phyloP scores from a whole-genome alignment of 2,329 filamentous ascomycete genomes.

The Aureobasidium sp. region DNA sequence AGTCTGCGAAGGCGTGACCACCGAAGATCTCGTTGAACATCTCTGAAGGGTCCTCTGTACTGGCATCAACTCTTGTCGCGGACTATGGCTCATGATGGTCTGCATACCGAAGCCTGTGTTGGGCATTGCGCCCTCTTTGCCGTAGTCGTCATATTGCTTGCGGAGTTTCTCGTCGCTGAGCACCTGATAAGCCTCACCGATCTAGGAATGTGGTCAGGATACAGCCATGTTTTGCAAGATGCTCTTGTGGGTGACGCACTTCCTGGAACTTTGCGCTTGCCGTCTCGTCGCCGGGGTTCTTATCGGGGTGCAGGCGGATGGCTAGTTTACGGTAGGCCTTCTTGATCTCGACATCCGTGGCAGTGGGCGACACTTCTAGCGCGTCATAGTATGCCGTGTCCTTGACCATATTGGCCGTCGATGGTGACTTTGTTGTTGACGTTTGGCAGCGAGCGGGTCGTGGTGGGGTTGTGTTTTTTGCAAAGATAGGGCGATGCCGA shows the following conservation, averaged over 20 bases:
- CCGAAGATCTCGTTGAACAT: constrained; percentile 99
- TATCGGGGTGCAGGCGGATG: constrained; percentile 92
- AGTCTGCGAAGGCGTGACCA: constrained; percentile 89
- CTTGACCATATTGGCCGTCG: constrained; percentile 18
- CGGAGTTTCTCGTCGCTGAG: constrained; percentile 82
- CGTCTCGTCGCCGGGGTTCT: constrained; percentile 92
- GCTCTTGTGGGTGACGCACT: constrained; percentile 41
- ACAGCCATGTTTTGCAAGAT: neutral
- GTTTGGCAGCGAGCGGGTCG: neutral
- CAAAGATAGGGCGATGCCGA: too few relatives aligned
- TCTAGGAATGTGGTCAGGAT: constrained; percentile 34
- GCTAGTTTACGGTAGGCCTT: constrained; percentile 83
- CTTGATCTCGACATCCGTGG: constrained; percentile 88
- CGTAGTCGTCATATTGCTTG: constrained; percentile 91
- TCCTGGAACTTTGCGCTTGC: constrained; percentile 92
- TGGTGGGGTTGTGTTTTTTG: neutral
- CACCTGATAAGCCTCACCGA: constrained; percentile 69
- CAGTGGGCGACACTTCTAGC: constrained; percentile 75
- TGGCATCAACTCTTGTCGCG: constrained; percentile 17
- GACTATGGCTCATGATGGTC: neutral
- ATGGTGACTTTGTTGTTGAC: neutral
- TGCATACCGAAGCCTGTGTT: constrained; percentile 73
- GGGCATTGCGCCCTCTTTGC: constrained; percentile 89
- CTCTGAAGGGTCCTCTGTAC: constrained; percentile 75
- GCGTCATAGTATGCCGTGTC: constrained; percentile 86